Evolutionary conservation across 1,284 basidiomycete species (phyloP).

Genomic region (Dichomitus squalens): DNA sequence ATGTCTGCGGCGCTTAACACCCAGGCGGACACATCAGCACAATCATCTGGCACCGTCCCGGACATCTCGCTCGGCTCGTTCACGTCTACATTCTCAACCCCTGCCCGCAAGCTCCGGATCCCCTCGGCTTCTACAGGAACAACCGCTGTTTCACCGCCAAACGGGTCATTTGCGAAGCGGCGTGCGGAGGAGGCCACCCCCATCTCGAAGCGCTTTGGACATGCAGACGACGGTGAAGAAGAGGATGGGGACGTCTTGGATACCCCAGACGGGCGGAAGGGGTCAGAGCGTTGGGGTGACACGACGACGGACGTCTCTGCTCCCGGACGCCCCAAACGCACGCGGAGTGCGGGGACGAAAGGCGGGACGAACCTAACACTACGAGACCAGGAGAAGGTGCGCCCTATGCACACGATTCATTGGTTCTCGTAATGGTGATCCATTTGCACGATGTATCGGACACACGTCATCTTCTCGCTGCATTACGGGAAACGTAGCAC

Average conservation of each 20-base stretch:
- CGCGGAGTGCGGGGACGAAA: slow-evolving; percentile 46
- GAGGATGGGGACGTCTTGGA: slow-evolving; percentile 51
- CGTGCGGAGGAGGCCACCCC: slow-evolving; percentile 36
- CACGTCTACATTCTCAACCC: slow-evolving; percentile 57
- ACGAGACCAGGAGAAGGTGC: slow-evolving; percentile 92
- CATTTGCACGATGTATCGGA: no score
- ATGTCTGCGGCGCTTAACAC: slow-evolving; percentile 40
- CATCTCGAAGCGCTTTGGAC: slow-evolving; percentile 31
- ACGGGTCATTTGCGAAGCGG: slow-evolving; percentile 24
- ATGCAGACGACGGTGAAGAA: slow-evolving; percentile 34
- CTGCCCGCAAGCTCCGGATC: slow-evolving; percentile 49
- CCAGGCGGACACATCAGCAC: slow-evolving; percentile 40
- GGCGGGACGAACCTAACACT: slow-evolving; percentile 73
- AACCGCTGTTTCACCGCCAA: slow-evolving; percentile 49
- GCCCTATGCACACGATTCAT: background rate
- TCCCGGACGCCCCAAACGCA: slow-evolving; percentile 45
- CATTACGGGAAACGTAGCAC: no score
- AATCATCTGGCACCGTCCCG: slow-evolving; percentile 49
- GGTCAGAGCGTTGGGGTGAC: slow-evolving; percentile 24
- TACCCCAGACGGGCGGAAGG: slow-evolving; percentile 51
- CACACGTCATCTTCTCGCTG: no score
- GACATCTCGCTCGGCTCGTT: slow-evolving; percentile 68
- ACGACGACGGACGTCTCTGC: slow-evolving; percentile 48
- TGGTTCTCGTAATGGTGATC: background rate
- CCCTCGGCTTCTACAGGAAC: slow-evolving; percentile 54